Evolutionary conservation across 208 protist genomes (phyloP).

Genomic region (Herpetomonas tarakana): DNA sequence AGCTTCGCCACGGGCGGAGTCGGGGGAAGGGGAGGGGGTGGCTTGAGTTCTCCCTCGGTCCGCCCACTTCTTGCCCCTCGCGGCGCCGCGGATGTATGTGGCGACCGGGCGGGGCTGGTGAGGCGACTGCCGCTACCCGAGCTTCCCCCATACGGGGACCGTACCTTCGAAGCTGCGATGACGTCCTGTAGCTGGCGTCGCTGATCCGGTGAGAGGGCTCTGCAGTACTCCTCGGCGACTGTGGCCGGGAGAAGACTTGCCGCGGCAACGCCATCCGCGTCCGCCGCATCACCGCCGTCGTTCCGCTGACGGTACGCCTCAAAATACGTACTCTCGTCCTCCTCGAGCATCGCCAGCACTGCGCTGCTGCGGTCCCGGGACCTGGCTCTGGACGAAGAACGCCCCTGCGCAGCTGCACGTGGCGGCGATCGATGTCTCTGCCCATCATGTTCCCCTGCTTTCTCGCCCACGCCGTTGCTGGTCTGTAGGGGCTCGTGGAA

Average conservation of each 20-base stretch:
- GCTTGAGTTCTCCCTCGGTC: too few species aligned
- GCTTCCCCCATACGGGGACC: not conserved
- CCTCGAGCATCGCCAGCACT: not conserved
- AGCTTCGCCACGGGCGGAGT: not conserved
- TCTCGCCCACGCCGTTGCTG: too few species aligned
- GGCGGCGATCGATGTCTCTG: not conserved
- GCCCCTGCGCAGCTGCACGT: not conserved
- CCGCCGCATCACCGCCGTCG: conserved; percentile 1
- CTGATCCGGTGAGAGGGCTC: conserved; percentile 4
- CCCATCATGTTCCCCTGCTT: too few species aligned
- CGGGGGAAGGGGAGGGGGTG: not conserved
- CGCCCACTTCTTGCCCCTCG: too few species aligned
- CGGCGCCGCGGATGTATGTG: too few species aligned
- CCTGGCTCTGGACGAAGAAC: too few species aligned
- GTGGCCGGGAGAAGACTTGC: too few species aligned
- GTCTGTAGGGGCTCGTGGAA: conserved; percentile 31
- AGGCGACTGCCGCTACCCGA: not conserved
- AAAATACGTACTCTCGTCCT: conserved; percentile 20
- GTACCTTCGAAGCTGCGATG: not conserved
- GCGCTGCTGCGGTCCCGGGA: too few species aligned
- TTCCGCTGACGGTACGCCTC: conserved; percentile 9
- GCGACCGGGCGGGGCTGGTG: too few species aligned
- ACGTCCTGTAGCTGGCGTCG: conserved; percentile 3
- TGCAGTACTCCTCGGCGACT: conserved; percentile 1
- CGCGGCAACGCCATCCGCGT: not conserved